Conservation (phyloP, 805 yeast genomes). For the Kazachstania martiniae region DNA sequence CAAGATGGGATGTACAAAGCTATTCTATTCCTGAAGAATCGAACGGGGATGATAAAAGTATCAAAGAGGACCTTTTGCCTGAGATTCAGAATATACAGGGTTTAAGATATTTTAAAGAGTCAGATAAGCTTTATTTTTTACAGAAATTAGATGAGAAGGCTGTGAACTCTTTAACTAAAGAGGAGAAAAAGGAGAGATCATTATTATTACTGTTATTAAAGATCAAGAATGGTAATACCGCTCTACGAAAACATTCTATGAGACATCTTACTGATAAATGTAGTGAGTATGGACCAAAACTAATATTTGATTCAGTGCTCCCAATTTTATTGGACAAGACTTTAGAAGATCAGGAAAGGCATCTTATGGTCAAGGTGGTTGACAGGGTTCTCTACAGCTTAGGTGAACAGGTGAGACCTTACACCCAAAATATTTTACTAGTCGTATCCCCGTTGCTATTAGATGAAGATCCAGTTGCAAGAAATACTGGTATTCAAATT, state of each 20-base stretch:
- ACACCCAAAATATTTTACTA: slow-evolving; percentile 55
- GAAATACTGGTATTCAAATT: slow-evolving; percentile 72
- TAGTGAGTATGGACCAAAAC: slow-evolving; percentile 53
- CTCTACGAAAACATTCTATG: slow-evolving; percentile 56
- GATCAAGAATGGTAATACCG: slow-evolving; percentile 70
- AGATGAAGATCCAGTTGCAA: slow-evolving; percentile 66
- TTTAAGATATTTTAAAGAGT: slow-evolving; percentile 55
- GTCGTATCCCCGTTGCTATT: slow-evolving; percentile 72
- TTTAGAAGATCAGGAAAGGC: slow-evolving; percentile 75
- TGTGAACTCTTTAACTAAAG: slow-evolving; percentile 31
- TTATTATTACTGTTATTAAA: slow-evolving; percentile 54
- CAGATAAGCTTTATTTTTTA: slow-evolving; percentile 64
- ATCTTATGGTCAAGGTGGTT: slow-evolving; percentile 64
- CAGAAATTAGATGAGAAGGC: slow-evolving; percentile 34
- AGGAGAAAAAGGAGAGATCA: slow-evolving; percentile 48
- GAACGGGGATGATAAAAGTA: slow-evolving; percentile 15
- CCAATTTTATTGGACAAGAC: slow-evolving; percentile 65
- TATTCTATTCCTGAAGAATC: slow-evolving; percentile 46
- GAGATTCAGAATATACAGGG: slow-evolving; percentile 59
- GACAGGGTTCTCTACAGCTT: slow-evolving; percentile 58
- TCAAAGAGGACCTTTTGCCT: slow-evolving; percentile 33
- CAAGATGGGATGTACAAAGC: slow-evolving; percentile 30
- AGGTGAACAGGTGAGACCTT: slow-evolving; percentile 59
- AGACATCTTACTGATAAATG: slow-evolving; percentile 57
- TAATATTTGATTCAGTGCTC: slow-evolving; percentile 57